Percentiles rank a stretch among this genome's conserved stretches.
Evolutionary conservation across 73 alveolate genomes (phyloP).

Genomic region (Paraurostyla sp.): DNA sequence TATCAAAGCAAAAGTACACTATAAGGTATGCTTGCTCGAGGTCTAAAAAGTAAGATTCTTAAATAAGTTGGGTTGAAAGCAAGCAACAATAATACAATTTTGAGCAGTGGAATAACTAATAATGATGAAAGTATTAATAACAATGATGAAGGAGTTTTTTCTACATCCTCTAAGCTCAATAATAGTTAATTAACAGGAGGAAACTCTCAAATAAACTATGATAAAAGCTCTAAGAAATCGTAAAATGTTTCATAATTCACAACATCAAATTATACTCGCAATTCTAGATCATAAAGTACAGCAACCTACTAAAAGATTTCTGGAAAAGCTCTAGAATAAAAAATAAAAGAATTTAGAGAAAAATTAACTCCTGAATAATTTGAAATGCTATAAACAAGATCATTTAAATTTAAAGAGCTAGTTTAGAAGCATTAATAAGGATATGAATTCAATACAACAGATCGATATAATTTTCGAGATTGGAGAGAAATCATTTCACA

Average conservation of each 20-base stretch:
- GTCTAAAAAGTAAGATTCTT: background rate
- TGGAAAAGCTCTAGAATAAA: background rate
- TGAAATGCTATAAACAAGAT: background rate
- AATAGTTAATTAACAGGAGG: background rate
- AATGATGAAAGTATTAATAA: background rate
- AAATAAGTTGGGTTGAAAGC: background rate
- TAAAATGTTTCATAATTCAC: background rate
- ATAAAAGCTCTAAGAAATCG: background rate
- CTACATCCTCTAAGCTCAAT: constrained; percentile 4
- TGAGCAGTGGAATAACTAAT: background rate
- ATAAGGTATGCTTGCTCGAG: background rate
- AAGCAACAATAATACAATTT: background rate
- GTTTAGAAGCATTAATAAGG: background rate
- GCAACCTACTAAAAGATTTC: background rate
- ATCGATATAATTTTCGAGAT: background rate
- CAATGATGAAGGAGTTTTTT: background rate
- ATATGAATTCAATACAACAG: background rate
- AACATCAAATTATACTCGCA: background rate
- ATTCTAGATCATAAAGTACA: too few relatives aligned
- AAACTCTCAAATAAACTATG: background rate
- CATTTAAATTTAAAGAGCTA: background rate
- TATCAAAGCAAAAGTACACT: constrained; percentile 4
- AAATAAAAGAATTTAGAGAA: constrained; percentile 18
- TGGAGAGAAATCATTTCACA: constrained; percentile 3
- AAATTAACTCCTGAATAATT: background rate